Evolutionary conservation across 768 basidiomycete species (phyloP).

Genomic region (Tylopilus felleus): DNA sequence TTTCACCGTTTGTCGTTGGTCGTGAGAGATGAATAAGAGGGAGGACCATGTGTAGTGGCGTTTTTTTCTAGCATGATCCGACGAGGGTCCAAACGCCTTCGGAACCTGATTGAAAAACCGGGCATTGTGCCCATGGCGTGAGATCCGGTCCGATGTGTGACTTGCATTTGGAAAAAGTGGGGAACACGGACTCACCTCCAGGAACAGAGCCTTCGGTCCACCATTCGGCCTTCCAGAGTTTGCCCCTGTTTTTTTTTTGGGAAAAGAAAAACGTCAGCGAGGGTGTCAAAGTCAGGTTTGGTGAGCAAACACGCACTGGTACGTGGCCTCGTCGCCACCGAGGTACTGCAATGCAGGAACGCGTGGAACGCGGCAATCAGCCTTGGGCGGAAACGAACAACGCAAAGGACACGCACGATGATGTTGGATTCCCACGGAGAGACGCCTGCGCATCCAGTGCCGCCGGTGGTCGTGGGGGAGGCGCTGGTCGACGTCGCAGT

Average conservation of each 20-base stretch:
- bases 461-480: slow-evolving; percentile 6
- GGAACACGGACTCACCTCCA: slow-evolving; percentile 1
- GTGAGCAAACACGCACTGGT: slow-evolving; percentile 31
- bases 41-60: neutral
- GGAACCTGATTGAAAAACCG: neutral
- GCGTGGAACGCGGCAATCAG: neutral
- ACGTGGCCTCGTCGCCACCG: slow-evolving; percentile 39
- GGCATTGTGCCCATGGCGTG: neutral
- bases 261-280: neutral
- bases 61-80: slow-evolving; percentile 9
- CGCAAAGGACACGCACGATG: slow-evolving; percentile 33
- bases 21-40: neutral
- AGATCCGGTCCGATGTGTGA: neutral
- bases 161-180: too few relatives aligned
- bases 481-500: neutral
- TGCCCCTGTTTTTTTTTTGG: too few relatives aligned
- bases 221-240: slow-evolving; percentile 16
- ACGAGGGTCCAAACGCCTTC: slow-evolving; percentile 12
- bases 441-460: slow-evolving; percentile 40
- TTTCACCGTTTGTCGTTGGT: too few relatives aligned
- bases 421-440: slow-evolving; percentile 38
- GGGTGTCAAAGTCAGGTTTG: neutral
- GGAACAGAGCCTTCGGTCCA: slow-evolving; percentile 12
- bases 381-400: neutral
- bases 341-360: slow-evolving; percentile 40